phyloP scores from a whole-genome alignment of 2,329 filamentous ascomycete species.

The Claviceps sp. region DNA sequence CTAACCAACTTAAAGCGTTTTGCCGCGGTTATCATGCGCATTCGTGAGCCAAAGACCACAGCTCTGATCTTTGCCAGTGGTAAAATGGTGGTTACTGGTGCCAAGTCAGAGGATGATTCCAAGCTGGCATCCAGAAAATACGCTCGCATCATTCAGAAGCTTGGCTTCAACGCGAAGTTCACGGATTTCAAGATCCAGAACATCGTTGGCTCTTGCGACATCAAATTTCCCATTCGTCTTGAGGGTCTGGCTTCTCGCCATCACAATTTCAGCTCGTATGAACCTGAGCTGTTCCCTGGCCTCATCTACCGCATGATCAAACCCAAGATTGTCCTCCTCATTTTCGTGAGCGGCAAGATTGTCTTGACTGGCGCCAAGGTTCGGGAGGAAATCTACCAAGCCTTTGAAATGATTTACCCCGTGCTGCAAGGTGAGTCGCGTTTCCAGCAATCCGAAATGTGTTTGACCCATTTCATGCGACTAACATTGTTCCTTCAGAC shows the following conservation, averaged over 20 bases:
- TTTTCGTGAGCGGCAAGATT: conserved; percentile 97
- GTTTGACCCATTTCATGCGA: not conserved
- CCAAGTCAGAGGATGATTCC: conserved; percentile 94
- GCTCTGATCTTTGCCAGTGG: conserved; percentile 95
- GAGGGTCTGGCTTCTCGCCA: conserved; percentile 93
- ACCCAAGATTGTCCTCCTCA: conserved; percentile 94
- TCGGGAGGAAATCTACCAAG: conserved; percentile 93
- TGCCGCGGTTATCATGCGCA: conserved; percentile 98
- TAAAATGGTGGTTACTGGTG: conserved; percentile 99
- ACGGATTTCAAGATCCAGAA: conserved; percentile 99
- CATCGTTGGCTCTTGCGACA: conserved; percentile 96
- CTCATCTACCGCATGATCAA: conserved; percentile 99
- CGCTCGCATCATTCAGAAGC: conserved; percentile 97
- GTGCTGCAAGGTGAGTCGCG: conserved; percentile 64
- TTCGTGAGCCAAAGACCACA: conserved; percentile 96
- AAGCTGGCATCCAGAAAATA: conserved; percentile 97
- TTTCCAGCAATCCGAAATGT: not conserved
- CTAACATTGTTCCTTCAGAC: conserved; percentile 22
- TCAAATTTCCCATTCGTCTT: conserved; percentile 97
- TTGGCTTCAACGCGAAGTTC: conserved; percentile 98
- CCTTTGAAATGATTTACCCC: conserved; percentile 94
- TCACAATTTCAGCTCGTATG: conserved; percentile 99
- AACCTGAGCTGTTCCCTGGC: conserved; percentile 96
- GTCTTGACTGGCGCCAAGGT: conserved; percentile 96
- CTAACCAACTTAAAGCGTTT: conserved; percentile 58